Evolutionary conservation across 1,284 basidiomycete species (phyloP).

Genomic region (Ustilago lituana): DNA sequence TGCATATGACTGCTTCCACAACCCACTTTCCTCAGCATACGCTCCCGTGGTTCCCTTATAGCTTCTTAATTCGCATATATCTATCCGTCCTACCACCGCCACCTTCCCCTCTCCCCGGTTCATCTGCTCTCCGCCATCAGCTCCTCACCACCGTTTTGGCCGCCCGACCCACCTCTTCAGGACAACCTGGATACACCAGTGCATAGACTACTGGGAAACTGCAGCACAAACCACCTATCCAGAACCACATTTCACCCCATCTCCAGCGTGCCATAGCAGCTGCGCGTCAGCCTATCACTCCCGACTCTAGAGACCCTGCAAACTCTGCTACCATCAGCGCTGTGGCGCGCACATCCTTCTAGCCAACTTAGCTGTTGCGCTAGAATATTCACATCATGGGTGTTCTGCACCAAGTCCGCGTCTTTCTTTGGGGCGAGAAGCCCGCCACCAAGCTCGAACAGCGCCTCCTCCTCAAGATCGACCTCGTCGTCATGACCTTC

Average conservation of each 20-base stretch:
- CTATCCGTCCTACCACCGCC: background rate
- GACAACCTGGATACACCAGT: no score
- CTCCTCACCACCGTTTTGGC: no score
- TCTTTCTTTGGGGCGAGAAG: constrained; percentile 44
- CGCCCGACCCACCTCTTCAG: no score
- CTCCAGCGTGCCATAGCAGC: no score
- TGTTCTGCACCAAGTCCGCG: constrained; percentile 24
- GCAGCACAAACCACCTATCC: no score
- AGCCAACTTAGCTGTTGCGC: background rate
- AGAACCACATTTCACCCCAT: no score
- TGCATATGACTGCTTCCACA: background rate
- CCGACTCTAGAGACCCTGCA: no score
- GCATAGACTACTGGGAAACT: no score
- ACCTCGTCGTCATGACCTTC: constrained; percentile 52
- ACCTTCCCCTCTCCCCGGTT: background rate
- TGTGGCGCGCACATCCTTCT: no score
- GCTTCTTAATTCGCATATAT: background rate
- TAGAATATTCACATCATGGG: constrained; percentile 23
- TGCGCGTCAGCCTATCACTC: no score
- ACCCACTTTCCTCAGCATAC: background rate
- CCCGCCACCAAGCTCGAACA: constrained; percentile 40
- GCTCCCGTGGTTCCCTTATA: no score
- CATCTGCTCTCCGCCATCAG: background rate
- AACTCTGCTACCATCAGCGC: no score
- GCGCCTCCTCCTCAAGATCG: constrained; percentile 47